phyloP scores from a whole-genome alignment of 345 rosid genomes.

The Conringia planisiliqua region DNA sequence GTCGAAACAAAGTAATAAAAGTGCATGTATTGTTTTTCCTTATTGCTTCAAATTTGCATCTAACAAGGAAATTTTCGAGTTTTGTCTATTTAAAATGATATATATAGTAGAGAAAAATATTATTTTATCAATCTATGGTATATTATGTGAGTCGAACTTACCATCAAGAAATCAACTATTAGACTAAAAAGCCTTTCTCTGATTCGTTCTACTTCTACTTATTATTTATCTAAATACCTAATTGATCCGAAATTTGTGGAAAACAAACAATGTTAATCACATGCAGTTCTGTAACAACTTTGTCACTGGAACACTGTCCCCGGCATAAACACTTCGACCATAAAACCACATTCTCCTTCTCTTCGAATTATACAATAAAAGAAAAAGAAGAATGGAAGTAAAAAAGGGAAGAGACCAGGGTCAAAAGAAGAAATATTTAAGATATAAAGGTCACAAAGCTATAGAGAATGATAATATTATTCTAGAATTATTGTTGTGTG shows the following conservation, averaged over 20 bases:
- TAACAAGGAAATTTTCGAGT: background rate
- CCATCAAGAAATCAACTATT: background rate
- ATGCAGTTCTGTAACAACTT: background rate
- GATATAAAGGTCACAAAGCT: constrained; percentile 28
- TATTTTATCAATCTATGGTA: no score
- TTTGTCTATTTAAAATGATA: no score
- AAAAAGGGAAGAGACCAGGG: constrained; percentile 33
- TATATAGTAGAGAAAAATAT: no score
- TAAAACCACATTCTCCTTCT: background rate
- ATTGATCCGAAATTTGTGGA: background rate
- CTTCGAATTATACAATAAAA: constrained; percentile 20
- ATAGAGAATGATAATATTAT: constrained; percentile 44
- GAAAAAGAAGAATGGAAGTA: constrained; percentile 18
- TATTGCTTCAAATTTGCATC: background rate
- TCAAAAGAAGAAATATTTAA: constrained; percentile 42
- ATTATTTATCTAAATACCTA: background rate
- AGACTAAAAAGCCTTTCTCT: background rate
- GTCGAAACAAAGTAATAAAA: background rate
- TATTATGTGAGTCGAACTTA: background rate
- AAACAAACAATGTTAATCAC: background rate
- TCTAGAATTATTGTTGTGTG: constrained; percentile 59
- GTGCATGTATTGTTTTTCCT: background rate
- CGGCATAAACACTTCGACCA: constrained; percentile 2
- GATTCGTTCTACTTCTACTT: background rate
- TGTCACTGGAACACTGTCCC: background rate